A percentile compares a stretch with the other conserved stretches of the same genome.
phyloP scores from a whole-genome alignment of 2,329 filamentous ascomycete species.

The Fusarium sublunatum region DNA sequence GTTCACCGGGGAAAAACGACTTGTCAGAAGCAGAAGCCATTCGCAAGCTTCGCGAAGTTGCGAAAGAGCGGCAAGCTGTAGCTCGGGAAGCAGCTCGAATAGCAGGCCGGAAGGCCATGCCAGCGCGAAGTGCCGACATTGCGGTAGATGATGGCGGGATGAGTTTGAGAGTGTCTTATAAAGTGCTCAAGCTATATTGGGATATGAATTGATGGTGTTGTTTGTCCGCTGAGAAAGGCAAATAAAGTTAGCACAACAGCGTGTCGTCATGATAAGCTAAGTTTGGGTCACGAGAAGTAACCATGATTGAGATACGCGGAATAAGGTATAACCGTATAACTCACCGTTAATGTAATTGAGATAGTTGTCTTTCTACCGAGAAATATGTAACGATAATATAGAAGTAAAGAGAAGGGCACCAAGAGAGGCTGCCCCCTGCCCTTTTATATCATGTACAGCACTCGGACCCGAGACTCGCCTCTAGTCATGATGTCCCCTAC shows the following conservation, averaged over 20 bases:
- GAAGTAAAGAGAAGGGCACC: background rate
- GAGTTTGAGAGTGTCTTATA: background rate
- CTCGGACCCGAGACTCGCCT: constrained; percentile 19
- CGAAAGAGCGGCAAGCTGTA: constrained; percentile 41
- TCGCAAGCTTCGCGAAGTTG: constrained; percentile 38
- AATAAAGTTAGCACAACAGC: background rate
- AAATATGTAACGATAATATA: constrained; percentile 4
- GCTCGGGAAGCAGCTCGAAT: constrained; percentile 29
- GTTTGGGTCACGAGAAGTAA: constrained; percentile 6
- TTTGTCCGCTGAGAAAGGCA: background rate
- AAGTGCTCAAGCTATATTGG: constrained; percentile 1
- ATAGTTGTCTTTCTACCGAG: background rate
- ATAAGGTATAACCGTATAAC: constrained; percentile 2
- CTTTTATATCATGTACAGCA: constrained; percentile 30
- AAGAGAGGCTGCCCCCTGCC: background rate
- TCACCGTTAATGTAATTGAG: constrained; percentile 17
- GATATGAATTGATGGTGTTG: constrained; percentile 4
- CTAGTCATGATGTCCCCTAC: constrained; percentile 31
- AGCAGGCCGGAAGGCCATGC: constrained; percentile 42
- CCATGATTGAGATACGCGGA: constrained; percentile 9
- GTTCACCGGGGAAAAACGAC: constrained; percentile 62
- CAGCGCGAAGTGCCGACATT: constrained; percentile 49
- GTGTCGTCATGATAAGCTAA: constrained; percentile 33
- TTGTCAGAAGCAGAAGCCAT: constrained; percentile 49
- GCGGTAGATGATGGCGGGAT: constrained; percentile 21